These are phyloP conservation scores for Lathyrus tuberosus DNA, from an alignment of 306 rosid genomes.

Conservation along the genomic window DNA sequence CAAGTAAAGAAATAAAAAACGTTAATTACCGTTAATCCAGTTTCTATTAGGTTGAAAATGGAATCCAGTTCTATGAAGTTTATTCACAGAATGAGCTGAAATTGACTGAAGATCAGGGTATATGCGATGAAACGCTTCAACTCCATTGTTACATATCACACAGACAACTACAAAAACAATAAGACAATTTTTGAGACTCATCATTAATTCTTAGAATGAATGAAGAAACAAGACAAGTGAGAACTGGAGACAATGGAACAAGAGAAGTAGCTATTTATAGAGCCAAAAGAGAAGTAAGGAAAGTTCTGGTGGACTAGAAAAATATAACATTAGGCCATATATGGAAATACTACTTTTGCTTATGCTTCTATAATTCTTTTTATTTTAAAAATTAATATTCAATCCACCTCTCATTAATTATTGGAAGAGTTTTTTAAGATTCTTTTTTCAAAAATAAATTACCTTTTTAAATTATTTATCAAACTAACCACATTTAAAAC, in stretches of 20 bases:
- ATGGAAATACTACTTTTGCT: too few relatives aligned
- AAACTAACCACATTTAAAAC: too few relatives aligned
- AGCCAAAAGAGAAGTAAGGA: too few relatives aligned
- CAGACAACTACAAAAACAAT: conserved; percentile 27
- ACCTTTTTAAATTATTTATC: too few relatives aligned
- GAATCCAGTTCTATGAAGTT: conserved; percentile 60
- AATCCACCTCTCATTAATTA: too few relatives aligned
- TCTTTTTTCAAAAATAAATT: too few relatives aligned
- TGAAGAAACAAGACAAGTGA: neutral
- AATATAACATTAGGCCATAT: too few relatives aligned
- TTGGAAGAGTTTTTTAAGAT: too few relatives aligned
- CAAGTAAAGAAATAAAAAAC: neutral
- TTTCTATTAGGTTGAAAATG: conserved; percentile 79
- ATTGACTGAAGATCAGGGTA: conserved; percentile 53
- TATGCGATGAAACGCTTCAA: conserved; percentile 56
- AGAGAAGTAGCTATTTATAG: neutral
- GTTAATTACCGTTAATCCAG: conserved; percentile 80
- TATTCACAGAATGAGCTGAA: conserved; percentile 23
- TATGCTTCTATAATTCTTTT: too few relatives aligned
- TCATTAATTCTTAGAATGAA: conserved; percentile 33
- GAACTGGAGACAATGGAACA: neutral
- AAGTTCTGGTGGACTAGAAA: too few relatives aligned
- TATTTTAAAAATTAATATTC: too few relatives aligned
- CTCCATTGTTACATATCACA: conserved; percentile 41
- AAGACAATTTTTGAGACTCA: conserved; percentile 36